These are phyloP conservation scores for Aegilops bicornis DNA, from an alignment of 176 grass and related monocot genomes.

Conservation along the genomic window DNA sequence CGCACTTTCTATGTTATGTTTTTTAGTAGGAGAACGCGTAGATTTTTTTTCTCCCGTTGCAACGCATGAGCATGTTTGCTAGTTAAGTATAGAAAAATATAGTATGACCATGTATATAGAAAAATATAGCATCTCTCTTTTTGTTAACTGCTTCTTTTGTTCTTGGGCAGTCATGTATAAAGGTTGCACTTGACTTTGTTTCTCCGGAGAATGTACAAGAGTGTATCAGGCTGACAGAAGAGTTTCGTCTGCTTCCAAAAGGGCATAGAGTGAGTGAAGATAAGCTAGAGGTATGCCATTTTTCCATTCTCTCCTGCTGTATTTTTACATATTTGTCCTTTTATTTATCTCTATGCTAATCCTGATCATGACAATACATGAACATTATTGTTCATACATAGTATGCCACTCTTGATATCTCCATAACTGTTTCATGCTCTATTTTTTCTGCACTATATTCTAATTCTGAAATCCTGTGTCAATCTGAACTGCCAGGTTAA, in stretches of 20 bases:
- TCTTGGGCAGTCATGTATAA: constrained; percentile 78
- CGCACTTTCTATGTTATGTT: too few relatives aligned
- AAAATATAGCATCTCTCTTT: too few relatives aligned
- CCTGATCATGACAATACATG: too few relatives aligned
- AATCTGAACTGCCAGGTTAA: constrained; percentile 52
- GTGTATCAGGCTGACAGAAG: constrained; percentile 69
- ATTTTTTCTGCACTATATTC: neutral
- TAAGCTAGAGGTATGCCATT: constrained; percentile 71
- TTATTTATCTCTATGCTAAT: neutral
- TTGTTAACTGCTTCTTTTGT: neutral
- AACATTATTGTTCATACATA: neutral
- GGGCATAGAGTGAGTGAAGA: constrained; percentile 88
- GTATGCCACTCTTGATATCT: neutral
- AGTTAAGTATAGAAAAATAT: too few relatives aligned
- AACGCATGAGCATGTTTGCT: too few relatives aligned
- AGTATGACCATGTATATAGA: too few relatives aligned
- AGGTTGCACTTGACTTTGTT: constrained; percentile 89
- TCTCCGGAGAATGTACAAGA: constrained; percentile 80
- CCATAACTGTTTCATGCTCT: neutral
- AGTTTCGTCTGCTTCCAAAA: constrained; percentile 67
- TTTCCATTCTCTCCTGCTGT: neutral
- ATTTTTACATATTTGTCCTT: too few relatives aligned
- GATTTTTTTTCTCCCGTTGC: too few relatives aligned
- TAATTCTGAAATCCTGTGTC: neutral
- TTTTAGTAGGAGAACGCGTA: too few relatives aligned